Percentiles rank a stretch among this genome's conserved stretches.
phyloP scores from a whole-genome alignment of 176 grass and related monocot genomes.

The Alloteropsis semialata region DNA sequence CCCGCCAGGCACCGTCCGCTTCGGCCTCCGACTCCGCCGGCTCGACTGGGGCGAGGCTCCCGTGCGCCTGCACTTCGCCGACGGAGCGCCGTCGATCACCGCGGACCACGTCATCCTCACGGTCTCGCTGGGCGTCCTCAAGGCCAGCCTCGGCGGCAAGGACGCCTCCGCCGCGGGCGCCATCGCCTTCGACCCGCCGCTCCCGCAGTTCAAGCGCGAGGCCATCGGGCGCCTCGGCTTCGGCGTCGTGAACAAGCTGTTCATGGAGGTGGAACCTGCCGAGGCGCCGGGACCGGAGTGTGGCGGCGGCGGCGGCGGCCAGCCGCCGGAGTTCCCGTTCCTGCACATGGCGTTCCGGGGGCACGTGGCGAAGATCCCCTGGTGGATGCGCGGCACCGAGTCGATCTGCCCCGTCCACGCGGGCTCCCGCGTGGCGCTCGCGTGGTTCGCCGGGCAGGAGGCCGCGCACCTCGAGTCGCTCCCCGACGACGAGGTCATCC shows the following conservation, averaged over 20 bases:
- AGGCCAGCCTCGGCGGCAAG: conserved; percentile 52
- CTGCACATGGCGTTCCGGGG: conserved; percentile 45
- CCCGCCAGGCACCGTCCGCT: conserved; percentile 43
- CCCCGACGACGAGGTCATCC: conserved; percentile 57
- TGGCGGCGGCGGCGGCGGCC: background rate
- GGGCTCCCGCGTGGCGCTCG: conserved; percentile 56
- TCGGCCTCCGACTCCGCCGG: conserved; percentile 43
- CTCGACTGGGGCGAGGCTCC: conserved; percentile 57
- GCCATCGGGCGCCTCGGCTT: conserved; percentile 71
- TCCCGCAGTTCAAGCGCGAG: conserved; percentile 66
- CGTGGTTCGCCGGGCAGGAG: conserved; percentile 83
- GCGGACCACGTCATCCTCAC: conserved; percentile 81
- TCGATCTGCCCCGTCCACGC: conserved; percentile 65
- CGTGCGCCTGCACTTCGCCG: conserved; percentile 58
- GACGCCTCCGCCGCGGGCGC: background rate
- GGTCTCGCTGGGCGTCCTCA: conserved; percentile 81
- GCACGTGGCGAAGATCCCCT: conserved; percentile 44
- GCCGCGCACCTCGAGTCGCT: conserved; percentile 74
- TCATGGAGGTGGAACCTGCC: conserved; percentile 54
- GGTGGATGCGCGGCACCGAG: conserved; percentile 78
- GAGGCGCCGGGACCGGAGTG: background rate
- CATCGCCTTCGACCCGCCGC: conserved; percentile 66
- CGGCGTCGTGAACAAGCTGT: conserved; percentile 78
- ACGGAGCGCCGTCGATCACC: conserved; percentile 13
- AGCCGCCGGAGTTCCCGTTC: conserved; percentile 42